Evolutionary conservation across 768 basidiomycete species (phyloP).

Genomic region (Steccherinum ochraceum): DNA sequence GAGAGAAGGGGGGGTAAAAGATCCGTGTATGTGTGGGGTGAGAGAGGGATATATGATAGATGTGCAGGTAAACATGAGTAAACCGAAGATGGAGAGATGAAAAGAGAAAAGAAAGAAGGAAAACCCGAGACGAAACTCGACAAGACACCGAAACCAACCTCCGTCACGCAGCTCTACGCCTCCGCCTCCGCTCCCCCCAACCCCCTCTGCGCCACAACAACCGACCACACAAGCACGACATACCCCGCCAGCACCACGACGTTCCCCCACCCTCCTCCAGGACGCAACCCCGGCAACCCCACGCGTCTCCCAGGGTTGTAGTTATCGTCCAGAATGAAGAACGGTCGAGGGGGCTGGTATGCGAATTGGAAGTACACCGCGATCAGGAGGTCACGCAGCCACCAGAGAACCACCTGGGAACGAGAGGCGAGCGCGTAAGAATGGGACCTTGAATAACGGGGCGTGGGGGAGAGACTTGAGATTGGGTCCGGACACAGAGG

Average conservation of each 20-base stretch:
- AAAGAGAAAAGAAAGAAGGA: no score
- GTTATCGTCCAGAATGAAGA: neutral
- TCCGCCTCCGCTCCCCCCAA: no score
- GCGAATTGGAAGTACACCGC: neutral
- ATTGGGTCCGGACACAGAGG: conserved; percentile 1
- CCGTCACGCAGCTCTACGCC: no score
- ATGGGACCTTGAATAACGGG: conserved; percentile 14
- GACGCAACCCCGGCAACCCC: neutral
- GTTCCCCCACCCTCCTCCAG: neutral
- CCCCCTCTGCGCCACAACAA: neutral
- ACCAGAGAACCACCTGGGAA: conserved; percentile 66
- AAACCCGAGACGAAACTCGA: no score
- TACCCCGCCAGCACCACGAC: neutral
- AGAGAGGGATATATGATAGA: no score
- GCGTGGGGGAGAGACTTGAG: conserved; percentile 20
- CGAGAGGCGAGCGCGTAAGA: conserved; percentile 17
- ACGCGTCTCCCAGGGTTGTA: neutral
- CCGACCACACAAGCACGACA: neutral
- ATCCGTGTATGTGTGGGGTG: no score
- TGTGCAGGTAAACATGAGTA: no score
- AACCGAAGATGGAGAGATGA: no score
- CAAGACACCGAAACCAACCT: no score
- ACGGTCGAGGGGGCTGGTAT: neutral
- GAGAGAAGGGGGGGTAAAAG: no score
- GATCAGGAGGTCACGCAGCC: conserved; percentile 54